Evolutionary conservation across 164 flowering plant genomes (phyloP), one percentile per base, ranked within the genome.

Genomic region (Piper betle): DNA sequence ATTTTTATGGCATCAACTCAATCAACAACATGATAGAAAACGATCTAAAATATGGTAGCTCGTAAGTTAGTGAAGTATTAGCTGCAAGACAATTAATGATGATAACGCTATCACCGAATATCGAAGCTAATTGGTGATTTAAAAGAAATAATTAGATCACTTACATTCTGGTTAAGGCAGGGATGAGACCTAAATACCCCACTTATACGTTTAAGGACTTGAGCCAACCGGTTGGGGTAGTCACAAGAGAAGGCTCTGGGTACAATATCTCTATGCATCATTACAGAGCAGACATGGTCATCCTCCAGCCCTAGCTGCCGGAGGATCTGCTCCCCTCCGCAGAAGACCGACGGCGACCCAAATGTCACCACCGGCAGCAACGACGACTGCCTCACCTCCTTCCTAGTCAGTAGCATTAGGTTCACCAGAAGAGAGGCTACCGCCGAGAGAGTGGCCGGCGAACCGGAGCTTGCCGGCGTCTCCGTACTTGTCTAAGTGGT

Each of bases 241-340:
- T 74, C 81, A 82, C 98, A 92, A 33, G 98, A 82, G 84, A 92
- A 89, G 56, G 98, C 96, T 71, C 96, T 78, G 15, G 98, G 98
- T 53, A 92, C 98, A 15, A 92, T 87, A 69, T 89, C 98, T 66
- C 96, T 69, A 60, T 92, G 98, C 96, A 92, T 82, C 72, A 89
- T 79, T 58, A 92, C 93, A n/a, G 80, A 79, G 53, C 79, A 84
- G 42, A 89, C 71, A 50, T 79, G 75, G 65, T 61, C 69, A 60
- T 89, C 88, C 64, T 85, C 84, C 65, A 92, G 56, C 0, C 94
- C 91, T 64, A 89, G 62, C 56, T 80, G 65, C 2, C 78, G 69
- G 2, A 92, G 85, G 48, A 87, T 69, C 60, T 64, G 80, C 1
- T 73, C 74, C 19, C 91, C 98, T 25, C 87, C 88, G 52, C 98